phyloP scores from a whole-genome alignment of 2,329 filamentous ascomycete species.

The Aspergillus sp. region DNA sequence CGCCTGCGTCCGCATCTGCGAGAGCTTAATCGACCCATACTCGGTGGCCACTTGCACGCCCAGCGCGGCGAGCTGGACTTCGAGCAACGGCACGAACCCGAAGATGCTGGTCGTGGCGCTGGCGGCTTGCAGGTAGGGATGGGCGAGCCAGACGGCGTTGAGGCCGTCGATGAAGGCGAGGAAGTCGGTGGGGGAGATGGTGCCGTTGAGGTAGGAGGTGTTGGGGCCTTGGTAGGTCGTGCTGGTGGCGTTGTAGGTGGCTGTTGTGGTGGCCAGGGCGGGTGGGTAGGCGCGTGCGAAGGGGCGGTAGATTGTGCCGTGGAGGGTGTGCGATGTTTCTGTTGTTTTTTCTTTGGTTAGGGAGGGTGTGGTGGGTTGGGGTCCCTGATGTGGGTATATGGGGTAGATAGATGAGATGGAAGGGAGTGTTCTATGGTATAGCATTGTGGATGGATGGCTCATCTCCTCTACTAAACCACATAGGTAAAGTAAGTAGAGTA shows the following conservation, averaged over 20 bases:
- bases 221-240: neutral
- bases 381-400: too few species aligned
- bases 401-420: neutral
- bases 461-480: too few species aligned
- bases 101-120: conserved; percentile 23
- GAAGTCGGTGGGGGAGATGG: conserved; percentile 18
- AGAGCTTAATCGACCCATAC: conserved; percentile 15
- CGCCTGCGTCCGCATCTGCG: conserved; percentile 25
- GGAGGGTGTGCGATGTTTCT: conserved; percentile 15
- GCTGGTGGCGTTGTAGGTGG: neutral
- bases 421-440: too few species aligned
- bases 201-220: neutral
- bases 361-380: too few species aligned
- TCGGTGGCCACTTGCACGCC: conserved; percentile 11
- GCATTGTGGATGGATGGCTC: too few species aligned
- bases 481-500: too few species aligned
- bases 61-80: conserved; percentile 21
- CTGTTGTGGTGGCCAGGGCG: neutral
- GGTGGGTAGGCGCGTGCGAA: conserved; percentile 15
- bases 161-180: conserved; percentile 39
- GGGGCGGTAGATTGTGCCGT: conserved; percentile 15
- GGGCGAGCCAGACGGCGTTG: conserved; percentile 58
- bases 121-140: conserved; percentile 32
- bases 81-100: conserved; percentile 29
- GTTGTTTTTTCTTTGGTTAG: conserved; percentile 5